Evolutionary conservation across 1,284 basidiomycete species (phyloP).

Genomic region (Phylloboletellus chloephorus): DNA sequence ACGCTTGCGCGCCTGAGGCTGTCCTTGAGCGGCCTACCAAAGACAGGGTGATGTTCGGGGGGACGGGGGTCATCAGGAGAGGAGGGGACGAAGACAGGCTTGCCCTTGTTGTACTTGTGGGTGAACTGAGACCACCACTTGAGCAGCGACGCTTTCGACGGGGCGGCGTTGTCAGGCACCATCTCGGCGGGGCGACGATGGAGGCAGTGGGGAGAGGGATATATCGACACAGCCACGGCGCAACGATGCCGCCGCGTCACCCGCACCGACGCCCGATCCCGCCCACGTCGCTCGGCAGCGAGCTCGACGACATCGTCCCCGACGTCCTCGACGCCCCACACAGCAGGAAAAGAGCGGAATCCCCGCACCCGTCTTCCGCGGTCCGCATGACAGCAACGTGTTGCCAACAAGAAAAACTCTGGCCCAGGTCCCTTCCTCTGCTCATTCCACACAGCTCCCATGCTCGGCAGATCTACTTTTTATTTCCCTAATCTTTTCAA

Average conservation of each 20-base stretch:
- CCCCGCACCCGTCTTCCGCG: conserved; percentile 38
- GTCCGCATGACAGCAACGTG: conserved; percentile 46
- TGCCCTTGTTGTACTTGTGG: conserved; percentile 41
- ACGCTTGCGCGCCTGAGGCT: conserved; percentile 86
- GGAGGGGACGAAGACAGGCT: conserved; percentile 11
- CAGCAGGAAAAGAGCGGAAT: conserved; percentile 36
- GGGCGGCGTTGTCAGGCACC: conserved; percentile 31
- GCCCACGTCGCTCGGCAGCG: conserved; percentile 12
- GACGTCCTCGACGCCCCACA: conserved; percentile 21
- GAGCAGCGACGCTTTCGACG: conserved; percentile 62
- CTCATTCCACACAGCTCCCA: conserved; percentile 41
- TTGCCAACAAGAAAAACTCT: conserved; percentile 44
- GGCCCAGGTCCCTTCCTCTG: conserved; percentile 41
- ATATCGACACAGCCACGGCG: conserved; percentile 11
- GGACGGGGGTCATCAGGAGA: conserved; percentile 12
- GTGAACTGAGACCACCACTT: conserved; percentile 82
- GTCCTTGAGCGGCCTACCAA: conserved; percentile 81
- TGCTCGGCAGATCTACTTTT: conserved; percentile 59
- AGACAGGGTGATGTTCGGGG: conserved; percentile 55
- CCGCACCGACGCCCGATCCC: too few relatives aligned
- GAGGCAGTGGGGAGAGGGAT: background rate
- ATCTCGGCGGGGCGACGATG: conserved; percentile 11
- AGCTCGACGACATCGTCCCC: conserved; percentile 4
- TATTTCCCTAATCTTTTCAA: background rate
- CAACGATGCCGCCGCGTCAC: conserved; percentile 10